Conservation (phyloP, 2,329 filamentous ascomycete species). For the Colletotrichum caudatum region DNA sequence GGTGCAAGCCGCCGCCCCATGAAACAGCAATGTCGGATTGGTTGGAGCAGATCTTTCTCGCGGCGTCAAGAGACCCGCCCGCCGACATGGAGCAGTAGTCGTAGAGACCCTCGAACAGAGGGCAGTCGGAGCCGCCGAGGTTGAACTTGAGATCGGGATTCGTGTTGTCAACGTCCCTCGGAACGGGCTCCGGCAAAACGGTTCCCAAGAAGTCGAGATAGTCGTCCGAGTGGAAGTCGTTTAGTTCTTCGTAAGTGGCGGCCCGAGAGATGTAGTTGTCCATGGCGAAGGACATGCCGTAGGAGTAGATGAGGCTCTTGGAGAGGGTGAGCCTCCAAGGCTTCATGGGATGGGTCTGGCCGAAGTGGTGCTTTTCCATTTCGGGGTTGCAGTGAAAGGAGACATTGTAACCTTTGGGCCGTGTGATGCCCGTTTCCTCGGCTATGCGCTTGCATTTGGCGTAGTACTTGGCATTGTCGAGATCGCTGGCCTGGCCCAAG, state of each 20-base stretch:
- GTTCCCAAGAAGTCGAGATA: conserved; percentile 90
- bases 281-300: conserved; percentile 97
- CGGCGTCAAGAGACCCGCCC: conserved; percentile 90
- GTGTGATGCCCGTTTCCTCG: conserved; percentile 76
- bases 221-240: conserved; percentile 86
- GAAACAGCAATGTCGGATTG: conserved; percentile 97
- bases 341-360: conserved; percentile 98
- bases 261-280: conserved; percentile 88
- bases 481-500: conserved; percentile 63
- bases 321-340: conserved; percentile 96
- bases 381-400: conserved; percentile 96
- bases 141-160: conserved; percentile 81
- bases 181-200: conserved; percentile 73
- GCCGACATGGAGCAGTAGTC: conserved; percentile 95
- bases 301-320: conserved; percentile 93
- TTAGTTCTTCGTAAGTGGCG: conserved; percentile 89
- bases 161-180: conserved; percentile 73
- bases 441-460: conserved; percentile 69
- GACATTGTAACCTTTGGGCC: conserved; percentile 88
- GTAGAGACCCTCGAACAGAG: conserved; percentile 94
- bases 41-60: conserved; percentile 85
- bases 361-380: conserved; percentile 97
- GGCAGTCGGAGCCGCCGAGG: conserved; percentile 91
- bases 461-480: conserved; percentile 68
- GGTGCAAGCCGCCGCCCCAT: conserved; percentile 96